Evolutionary conservation across 805 yeast species (phyloP), one percentile per base, ranked within the genome.

Genomic region (Clavispora fructus): DNA sequence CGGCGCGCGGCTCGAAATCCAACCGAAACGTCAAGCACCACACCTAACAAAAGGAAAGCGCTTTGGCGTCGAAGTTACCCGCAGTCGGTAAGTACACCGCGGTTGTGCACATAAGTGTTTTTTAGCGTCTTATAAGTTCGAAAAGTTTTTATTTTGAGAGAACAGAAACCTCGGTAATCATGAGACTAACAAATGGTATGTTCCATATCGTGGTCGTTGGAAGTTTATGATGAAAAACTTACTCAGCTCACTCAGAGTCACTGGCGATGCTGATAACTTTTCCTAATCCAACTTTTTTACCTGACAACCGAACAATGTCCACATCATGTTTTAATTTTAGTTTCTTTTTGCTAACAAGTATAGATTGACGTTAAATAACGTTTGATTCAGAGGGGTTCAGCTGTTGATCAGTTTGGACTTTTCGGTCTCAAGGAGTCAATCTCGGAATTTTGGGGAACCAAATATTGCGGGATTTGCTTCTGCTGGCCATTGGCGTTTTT

Each of bases 341-440:
- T 10, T 33, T 14, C 3, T 33, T 14, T 8, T 33, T 33, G 5
- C 37, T 37, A 45, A 35, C 42, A 43, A 51, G 53, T 51, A 52
- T 48, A 54, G 44, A 41, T 39, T 31, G 16, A 35, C 6, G 12
- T 33, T 10, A 6, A 14, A 7, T 7, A n/a, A n/a, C 37, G 2
- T 33, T 33, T 33, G 7, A 2, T 16, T 16, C 37, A 8, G 8
- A 16, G 3, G 8, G 23, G 7, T 9, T 16, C 12, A 4, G 25
- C 37, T 14, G 19, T 16, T 16, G 10, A 17, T 33, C 26, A 37
- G 40, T 37, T 37, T 14, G 97, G 97, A 42, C 94, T 85, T 60
- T 85, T 87, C 16, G 97, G 97, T 58, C 97, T 76, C 43, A 91
- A 68, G 13, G 69, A 74, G 52, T 91, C 96, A 53, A 91, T 87